Percentiles rank a stretch among this genome's conserved stretches.
These are phyloP conservation scores for Diplodia mutila DNA, from an alignment of 2,329 filamentous ascomycete genomes.

Conservation along the genomic window DNA sequence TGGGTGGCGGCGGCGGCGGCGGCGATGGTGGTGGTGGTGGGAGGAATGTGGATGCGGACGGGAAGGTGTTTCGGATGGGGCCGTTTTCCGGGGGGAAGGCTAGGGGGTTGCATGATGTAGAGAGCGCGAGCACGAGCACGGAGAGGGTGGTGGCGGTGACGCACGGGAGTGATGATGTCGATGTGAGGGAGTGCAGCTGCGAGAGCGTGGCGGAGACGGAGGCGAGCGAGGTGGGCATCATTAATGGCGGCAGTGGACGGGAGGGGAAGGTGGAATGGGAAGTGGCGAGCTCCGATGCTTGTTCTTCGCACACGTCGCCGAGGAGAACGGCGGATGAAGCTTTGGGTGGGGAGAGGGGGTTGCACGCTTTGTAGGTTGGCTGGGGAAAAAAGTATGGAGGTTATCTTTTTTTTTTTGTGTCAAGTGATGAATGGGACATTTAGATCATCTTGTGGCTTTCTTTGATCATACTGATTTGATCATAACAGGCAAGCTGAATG, in stretches of 20 bases:
- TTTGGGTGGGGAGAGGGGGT: neutral
- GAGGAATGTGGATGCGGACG: neutral
- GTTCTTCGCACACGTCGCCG: neutral
- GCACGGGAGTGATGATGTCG: neutral
- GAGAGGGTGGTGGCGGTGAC: no score
- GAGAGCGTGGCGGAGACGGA: constrained; percentile 15
- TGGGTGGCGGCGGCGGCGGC: neutral
- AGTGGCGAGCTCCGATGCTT: neutral
- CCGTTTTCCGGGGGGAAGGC: neutral
- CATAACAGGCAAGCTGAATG: neutral
- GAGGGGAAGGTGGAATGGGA: neutral
- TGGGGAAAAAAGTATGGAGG: neutral
- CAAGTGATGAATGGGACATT: neutral
- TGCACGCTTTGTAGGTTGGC: neutral
- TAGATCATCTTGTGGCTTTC: neutral
- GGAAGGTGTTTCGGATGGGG: neutral
- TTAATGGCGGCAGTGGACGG: neutral
- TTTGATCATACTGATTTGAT: neutral
- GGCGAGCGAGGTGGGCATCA: neutral
- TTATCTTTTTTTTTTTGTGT: neutral
- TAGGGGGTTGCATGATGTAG: no score
- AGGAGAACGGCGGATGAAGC: neutral
- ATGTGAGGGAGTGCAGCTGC: neutral
- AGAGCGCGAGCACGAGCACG: neutral
- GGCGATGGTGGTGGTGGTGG: no score